A percentile compares a stretch with the other conserved stretches of the same genome.
Conservation (phyloP, 176 grass and related monocot genomes). For the sorghum (Sorghum bicolor) region Sorghum_bicolor_NCBIv3 NC_012878.2:18426001-18426500, state of each 20-base stretch:
- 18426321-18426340: conserved; percentile 59
- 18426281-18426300: conserved; percentile 67
- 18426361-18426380: conserved; percentile 58
- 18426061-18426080: conserved; percentile 39
- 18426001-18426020: conserved; percentile 51
- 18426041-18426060: conserved; percentile 39
- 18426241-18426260: conserved; percentile 41
- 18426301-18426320: conserved; percentile 68
- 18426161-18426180: conserved; percentile 65
- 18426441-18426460: conserved; percentile 39
- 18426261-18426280: conserved; percentile 76
- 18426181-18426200: conserved; percentile 75
- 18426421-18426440: conserved; percentile 76
- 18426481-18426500: conserved; percentile 32
- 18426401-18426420: conserved; percentile 83
- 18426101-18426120: conserved; percentile 76
- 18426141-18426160: conserved; percentile 52
- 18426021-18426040: conserved; percentile 40
- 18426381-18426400: conserved; percentile 61
- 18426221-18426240: conserved; percentile 73
- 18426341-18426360: conserved; percentile 23
- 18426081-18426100: conserved; percentile 50
- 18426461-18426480: conserved; percentile 30
- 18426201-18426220: conserved; percentile 42
- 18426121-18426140: conserved; percentile 52